A percentile compares a stretch with the other conserved stretches of the same genome.
phyloP scores from a whole-genome alignment of 23 red algal species.

The Gracilaria vermiculophylla region DNA sequence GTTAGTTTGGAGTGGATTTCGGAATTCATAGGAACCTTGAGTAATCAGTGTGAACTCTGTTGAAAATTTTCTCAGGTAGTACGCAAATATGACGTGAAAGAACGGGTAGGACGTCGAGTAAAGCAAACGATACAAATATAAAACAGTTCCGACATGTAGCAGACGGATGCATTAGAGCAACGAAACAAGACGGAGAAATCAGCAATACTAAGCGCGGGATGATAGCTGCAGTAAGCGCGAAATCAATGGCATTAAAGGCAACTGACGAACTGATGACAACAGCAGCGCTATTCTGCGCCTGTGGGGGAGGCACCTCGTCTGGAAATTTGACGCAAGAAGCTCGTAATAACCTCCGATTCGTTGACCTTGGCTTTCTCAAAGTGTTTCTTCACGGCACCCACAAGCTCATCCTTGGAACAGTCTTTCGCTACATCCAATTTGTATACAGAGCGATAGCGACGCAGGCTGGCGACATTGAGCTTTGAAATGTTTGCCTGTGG shows the following conservation, averaged over 20 bases:
- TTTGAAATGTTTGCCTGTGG: constrained; percentile 33
- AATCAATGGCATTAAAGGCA: neutral
- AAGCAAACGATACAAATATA: neutral
- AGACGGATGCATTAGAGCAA: neutral
- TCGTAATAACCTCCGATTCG: constrained; percentile 71
- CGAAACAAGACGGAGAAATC: neutral
- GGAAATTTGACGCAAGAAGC: constrained; percentile 65
- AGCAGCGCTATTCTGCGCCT: neutral
- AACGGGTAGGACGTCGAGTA: neutral
- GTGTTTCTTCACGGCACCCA: constrained; percentile 80
- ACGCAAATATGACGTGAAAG: no score
- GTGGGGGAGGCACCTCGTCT: constrained; percentile 7
- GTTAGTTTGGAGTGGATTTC: neutral
- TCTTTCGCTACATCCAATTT: constrained; percentile 71
- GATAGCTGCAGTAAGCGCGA: neutral
- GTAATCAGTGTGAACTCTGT: no score
- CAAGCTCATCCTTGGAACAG: constrained; percentile 72
- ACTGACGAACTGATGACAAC: neutral
- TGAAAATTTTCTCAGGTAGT: no score
- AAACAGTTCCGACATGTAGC: no score
- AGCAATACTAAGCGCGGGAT: no score
- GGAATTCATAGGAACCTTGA: no score
- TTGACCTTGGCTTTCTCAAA: constrained; percentile 76
- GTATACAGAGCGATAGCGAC: constrained; percentile 70
- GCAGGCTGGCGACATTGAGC: constrained; percentile 66